Evolutionary conservation across 345 rosid genomes (phyloP).

Genomic region (Populus nigra): DNA sequence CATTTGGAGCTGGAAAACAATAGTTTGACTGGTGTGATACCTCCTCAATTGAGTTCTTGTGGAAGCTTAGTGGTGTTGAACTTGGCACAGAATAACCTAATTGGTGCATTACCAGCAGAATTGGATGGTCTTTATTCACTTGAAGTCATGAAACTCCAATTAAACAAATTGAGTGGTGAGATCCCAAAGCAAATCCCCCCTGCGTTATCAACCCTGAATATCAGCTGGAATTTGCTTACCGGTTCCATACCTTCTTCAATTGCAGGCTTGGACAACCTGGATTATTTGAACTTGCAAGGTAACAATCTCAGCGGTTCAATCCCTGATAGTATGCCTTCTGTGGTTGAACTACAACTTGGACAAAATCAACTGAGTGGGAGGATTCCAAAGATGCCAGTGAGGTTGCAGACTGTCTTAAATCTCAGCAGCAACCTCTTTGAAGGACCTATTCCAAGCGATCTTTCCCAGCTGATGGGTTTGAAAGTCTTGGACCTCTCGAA

Average conservation of each 20-base stretch:
- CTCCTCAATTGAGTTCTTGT: constrained; percentile 42
- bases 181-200: constrained; percentile 32
- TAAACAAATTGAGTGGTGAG: constrained; percentile 49
- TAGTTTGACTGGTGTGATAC: constrained; percentile 44
- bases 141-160: constrained; percentile 58
- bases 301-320: constrained; percentile 56
- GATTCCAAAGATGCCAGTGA: constrained; percentile 56
- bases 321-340: constrained; percentile 35
- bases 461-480: constrained; percentile 36
- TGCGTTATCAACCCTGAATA: constrained; percentile 36
- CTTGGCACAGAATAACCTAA: constrained; percentile 53
- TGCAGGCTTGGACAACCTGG: constrained; percentile 40
- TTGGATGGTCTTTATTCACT: constrained; percentile 43
- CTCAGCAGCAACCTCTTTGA: constrained; percentile 62
- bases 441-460: constrained; percentile 44
- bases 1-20: constrained; percentile 75
- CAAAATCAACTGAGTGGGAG: constrained; percentile 50
- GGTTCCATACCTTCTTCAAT: constrained; percentile 63
- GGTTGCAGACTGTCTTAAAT: constrained; percentile 64
- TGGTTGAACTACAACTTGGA: constrained; percentile 81
- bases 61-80: constrained; percentile 47
- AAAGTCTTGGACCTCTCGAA: constrained; percentile 78
- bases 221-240: constrained; percentile 54
- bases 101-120: constrained; percentile 39
- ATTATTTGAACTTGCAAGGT: constrained; percentile 45